phyloP scores from a whole-genome alignment of 371 early-diverging fungal genomes.

The Mucor velutinosus region DNA sequence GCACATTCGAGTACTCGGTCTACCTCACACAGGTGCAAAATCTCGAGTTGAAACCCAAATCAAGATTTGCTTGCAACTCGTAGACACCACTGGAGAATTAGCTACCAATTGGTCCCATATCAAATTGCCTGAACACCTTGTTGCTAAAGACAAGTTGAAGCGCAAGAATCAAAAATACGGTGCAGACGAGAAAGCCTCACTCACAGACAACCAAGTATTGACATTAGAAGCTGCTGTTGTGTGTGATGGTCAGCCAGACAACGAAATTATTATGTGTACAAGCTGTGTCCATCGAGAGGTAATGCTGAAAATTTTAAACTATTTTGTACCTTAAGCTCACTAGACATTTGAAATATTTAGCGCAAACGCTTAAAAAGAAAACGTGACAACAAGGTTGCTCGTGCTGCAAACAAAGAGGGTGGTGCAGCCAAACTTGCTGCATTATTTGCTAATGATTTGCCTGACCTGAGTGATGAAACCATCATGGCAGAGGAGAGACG shows the following conservation, averaged over 20 bases:
- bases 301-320: slow-evolving; percentile 1
- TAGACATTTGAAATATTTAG: slow-evolving; percentile 22
- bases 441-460: slow-evolving; percentile 44
- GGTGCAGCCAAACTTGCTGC: slow-evolving; percentile 52
- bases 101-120: slow-evolving; percentile 72
- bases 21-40: slow-evolving; percentile 74
- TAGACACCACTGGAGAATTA: slow-evolving; percentile 60
- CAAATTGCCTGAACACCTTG: slow-evolving; percentile 70
- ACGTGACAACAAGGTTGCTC: slow-evolving; percentile 56
- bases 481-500: slow-evolving; percentile 54
- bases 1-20: slow-evolving; percentile 66
- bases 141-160: slow-evolving; percentile 67
- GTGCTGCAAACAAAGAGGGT: slow-evolving; percentile 53
- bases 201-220: slow-evolving; percentile 39
- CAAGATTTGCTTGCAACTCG: slow-evolving; percentile 74
- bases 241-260: slow-evolving; percentile 73
- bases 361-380: slow-evolving; percentile 57
- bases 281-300: slow-evolving; percentile 79
- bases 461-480: slow-evolving; percentile 44
- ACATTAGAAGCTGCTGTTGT: slow-evolving; percentile 70
- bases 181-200: slow-evolving; percentile 33
- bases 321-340: not conserved
- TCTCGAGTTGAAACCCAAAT: slow-evolving; percentile 86
- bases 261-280: slow-evolving; percentile 70
- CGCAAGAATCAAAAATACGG: slow-evolving; percentile 41